Evolutionary conservation across 73 alveolate genomes (phyloP).

Genomic region (Diophrys appendiculata): DNA sequence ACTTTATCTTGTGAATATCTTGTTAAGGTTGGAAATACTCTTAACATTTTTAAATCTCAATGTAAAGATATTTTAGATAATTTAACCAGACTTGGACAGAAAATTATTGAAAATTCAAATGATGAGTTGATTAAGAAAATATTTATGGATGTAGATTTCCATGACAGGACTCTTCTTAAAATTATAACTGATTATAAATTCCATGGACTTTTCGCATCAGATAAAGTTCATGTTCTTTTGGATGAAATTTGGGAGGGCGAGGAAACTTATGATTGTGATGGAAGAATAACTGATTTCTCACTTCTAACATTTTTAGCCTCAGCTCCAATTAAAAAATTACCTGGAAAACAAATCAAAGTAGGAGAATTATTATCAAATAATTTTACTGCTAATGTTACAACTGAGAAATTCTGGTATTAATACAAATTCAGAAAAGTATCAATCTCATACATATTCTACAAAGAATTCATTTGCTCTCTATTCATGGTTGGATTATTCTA

Average conservation of each 20-base stretch:
- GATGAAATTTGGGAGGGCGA: conserved; percentile 70
- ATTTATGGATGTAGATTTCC: conserved; percentile 58
- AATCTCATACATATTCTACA: conserved; percentile 38
- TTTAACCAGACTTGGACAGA: not conserved
- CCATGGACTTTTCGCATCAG: conserved; percentile 32
- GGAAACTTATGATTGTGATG: conserved; percentile 63
- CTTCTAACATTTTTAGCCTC: conserved; percentile 17
- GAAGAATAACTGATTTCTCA: conserved; percentile 52
- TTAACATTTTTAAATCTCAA: conserved; percentile 19
- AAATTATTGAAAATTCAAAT: not conserved
- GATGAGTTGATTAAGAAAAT: conserved; percentile 22
- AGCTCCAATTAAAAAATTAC: conserved; percentile 28
- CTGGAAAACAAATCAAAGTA: conserved; percentile 30
- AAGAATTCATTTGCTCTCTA: conserved; percentile 42
- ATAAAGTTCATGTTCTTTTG: conserved; percentile 37
- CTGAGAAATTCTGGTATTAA: conserved; percentile 50
- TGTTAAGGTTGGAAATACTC: conserved; percentile 19
- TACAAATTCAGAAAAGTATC: conserved; percentile 35
- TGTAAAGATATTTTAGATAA: not conserved
- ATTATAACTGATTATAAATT: conserved; percentile 55
- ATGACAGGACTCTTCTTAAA: conserved; percentile 54
- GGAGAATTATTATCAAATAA: conserved; percentile 8
- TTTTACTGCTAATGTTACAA: conserved; percentile 21
- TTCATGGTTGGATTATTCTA: conserved; percentile 35
- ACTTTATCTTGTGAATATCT: conserved; percentile 43